Evolutionary conservation across 2,329 filamentous ascomycete species (phyloP), one percentile per base, ranked within the genome.

Genomic region (Exophiala sp.): DNA sequence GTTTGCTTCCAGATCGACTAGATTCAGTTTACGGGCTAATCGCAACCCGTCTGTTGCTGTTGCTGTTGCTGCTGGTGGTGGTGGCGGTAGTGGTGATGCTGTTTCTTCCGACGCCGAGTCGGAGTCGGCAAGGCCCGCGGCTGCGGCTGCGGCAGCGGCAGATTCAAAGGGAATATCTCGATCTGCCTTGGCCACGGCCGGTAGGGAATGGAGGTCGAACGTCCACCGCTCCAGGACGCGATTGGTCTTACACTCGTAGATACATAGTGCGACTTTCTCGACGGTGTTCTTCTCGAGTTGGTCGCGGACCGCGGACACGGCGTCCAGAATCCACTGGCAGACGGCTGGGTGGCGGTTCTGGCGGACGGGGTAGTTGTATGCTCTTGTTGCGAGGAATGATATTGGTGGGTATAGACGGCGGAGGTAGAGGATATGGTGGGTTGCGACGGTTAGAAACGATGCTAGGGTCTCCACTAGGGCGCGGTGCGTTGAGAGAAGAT

Each of bases 291-390:
- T 77, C 41, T 85, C 75, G 29, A 95, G 75, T 69, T 94, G 85
- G 2, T 73, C 74, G 52, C 80, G 75, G 18, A 89, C 79, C 29
- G 88, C 85, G 55, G 81, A 73, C 35, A 93, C 79, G 58, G 89
- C 88, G 65, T 93, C 86, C 64, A 77, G 80, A 68, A 95, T 82
- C 86, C 90, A 96, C 62, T 81, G 73, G 74, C 88, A 94, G 57
- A 95, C 85, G 60, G 80, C 80, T 0, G 90, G 88, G 67, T 95
- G 89, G 50, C 89, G 85, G 53, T 82, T 91, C 66, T 95, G 89
- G 61, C 86, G 84, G 39, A 94, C 85, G 23, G 88, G 79, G 51
- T 88, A 82, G 70, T 91, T 89, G 74, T 90, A 90, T 62, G 87
- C 88, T 57, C 85, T 80, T 32, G 84, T 80, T 35, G 84, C 81